Conservation (phyloP, 2,329 filamentous ascomycete species). For the Zymoseptoria ardabiliae region DNA sequence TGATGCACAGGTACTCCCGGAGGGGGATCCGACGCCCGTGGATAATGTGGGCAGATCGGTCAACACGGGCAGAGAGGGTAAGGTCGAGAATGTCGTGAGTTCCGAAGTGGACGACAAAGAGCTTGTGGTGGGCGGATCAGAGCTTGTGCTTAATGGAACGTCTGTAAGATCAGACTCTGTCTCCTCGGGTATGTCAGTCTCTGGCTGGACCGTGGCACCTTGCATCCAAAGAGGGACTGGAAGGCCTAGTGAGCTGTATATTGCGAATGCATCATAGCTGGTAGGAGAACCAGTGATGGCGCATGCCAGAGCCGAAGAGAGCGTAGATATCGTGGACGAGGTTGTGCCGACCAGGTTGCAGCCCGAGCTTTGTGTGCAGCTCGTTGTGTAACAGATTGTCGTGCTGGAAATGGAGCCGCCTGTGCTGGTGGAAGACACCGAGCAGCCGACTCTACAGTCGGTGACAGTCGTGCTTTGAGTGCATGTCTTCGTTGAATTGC, state of each 20-base stretch:
- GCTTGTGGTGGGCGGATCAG: neutral
- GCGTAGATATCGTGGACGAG: constrained; percentile 2
- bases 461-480: constrained; percentile 7
- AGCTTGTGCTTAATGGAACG: neutral
- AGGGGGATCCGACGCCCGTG: neutral
- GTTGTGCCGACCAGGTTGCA: constrained; percentile 3
- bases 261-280: constrained; percentile 6
- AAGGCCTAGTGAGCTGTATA: constrained; percentile 5
- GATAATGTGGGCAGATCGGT: neutral
- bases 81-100: neutral
- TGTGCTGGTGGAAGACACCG: constrained; percentile 3
- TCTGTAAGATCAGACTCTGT: neutral
- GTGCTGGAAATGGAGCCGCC: constrained; percentile 4
- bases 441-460: constrained; percentile 8
- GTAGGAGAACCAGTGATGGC: neutral
- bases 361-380: constrained; percentile 3
- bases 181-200: neutral
- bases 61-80: neutral
- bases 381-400: constrained; percentile 7
- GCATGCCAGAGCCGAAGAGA: constrained; percentile 1
- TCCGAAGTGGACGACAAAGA: neutral
- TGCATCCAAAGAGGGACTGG: constrained; percentile 5
- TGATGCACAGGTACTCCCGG: neutral
- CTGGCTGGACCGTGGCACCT: neutral
- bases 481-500: constrained; percentile 1